phyloP scores from a whole-genome alignment of 345 rosid genomes.

The Citrus unshiu region DNA sequence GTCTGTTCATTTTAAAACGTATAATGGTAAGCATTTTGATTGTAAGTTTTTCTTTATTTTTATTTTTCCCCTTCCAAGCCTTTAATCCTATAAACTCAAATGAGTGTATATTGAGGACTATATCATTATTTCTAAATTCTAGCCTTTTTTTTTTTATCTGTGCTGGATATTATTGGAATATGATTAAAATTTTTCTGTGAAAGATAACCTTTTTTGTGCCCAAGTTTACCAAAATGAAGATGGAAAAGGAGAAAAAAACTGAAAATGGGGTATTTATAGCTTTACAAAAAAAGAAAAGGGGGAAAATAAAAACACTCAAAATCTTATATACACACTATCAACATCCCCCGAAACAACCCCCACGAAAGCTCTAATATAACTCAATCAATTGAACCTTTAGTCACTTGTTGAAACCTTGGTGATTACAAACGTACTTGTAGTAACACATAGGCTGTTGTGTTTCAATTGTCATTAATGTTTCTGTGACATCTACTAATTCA shows the following conservation, averaged over 20 bases:
- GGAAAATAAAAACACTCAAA: neutral
- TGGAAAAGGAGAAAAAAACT: too few relatives aligned
- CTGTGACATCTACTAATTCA: neutral
- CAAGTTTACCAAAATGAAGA: neutral
- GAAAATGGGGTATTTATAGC: neutral
- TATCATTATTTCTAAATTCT: neutral
- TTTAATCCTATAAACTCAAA: neutral
- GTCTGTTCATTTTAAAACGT: constrained; percentile 78
- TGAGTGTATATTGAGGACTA: neutral
- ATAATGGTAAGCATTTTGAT: constrained; percentile 65
- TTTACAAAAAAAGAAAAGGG: too few relatives aligned
- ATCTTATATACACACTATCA: neutral
- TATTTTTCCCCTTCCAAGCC: neutral
- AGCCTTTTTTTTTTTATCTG: neutral
- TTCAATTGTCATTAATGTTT: neutral
- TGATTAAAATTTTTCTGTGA: neutral
- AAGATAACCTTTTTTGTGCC: neutral
- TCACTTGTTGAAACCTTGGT: neutral
- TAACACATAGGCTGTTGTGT: neutral
- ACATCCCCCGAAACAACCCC: neutral
- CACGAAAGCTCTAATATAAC: neutral
- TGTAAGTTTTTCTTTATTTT: neutral
- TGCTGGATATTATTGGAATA: neutral
- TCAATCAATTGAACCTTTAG: neutral
- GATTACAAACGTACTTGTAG: neutral